A percentile compares a stretch with the other conserved stretches of the same genome.
Conservation (phyloP, 1,284 basidiomycete species). For the Cronartium quercuum region DNA sequence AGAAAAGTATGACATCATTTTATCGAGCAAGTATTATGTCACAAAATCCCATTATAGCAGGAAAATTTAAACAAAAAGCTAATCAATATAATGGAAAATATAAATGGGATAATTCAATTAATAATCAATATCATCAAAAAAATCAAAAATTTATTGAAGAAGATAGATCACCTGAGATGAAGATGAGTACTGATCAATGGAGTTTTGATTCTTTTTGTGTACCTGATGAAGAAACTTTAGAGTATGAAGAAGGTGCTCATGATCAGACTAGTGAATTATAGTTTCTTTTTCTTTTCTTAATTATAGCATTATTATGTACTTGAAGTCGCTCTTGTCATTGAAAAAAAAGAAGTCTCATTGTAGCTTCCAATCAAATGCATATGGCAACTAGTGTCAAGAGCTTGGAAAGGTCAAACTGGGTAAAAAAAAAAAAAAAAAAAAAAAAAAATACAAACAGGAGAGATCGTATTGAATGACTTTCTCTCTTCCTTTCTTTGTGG, state of each 20-base stretch:
- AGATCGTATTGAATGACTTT: no score
- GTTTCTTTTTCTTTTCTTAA: background rate
- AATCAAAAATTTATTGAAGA: background rate
- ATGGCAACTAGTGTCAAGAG: no score
- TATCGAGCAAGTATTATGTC: constrained; percentile 32
- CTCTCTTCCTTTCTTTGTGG: no score
- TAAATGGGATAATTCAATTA: background rate
- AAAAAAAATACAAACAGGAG: no score
- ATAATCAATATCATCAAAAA: background rate
- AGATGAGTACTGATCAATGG: background rate
- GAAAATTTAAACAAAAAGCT: background rate
- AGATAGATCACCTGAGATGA: background rate
- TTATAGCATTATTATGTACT: no score
- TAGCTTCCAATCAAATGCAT: no score
- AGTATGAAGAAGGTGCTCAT: constrained; percentile 17
- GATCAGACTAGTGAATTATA: constrained; percentile 1
- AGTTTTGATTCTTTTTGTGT: constrained; percentile 35
- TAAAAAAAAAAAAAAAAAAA: no score
- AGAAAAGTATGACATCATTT: constrained; percentile 21
- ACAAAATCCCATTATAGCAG: background rate
- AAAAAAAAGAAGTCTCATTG: no score
- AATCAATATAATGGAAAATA: constrained; percentile 3
- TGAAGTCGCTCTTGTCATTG: no score
- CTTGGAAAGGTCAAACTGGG: no score
- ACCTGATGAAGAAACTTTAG: constrained; percentile 28